Evolutionary conservation across 2,329 filamentous ascomycete species (phyloP).

Genomic region (Colletotrichum tabaci): DNA sequence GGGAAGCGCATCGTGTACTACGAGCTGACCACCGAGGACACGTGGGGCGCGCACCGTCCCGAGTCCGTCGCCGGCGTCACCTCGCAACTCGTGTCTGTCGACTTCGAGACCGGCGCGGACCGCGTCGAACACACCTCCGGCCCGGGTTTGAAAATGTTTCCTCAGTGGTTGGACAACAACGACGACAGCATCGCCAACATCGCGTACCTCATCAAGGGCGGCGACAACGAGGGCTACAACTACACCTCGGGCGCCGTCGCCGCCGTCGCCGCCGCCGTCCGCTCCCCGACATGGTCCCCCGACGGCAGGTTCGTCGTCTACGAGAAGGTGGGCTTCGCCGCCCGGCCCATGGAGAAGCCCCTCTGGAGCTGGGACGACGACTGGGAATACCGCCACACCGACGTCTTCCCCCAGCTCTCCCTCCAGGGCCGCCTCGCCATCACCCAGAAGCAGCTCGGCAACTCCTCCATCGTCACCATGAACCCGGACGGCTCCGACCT

Average conservation of each 20-base stretch:
- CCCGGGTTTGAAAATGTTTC: constrained; percentile 29
- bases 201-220: constrained; percentile 30
- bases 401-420: constrained; percentile 34
- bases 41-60: constrained; percentile 32
- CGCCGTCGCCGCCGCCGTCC: constrained; percentile 24
- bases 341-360: constrained; percentile 32
- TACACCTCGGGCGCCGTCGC: constrained; percentile 20
- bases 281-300: constrained; percentile 32
- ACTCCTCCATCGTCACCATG: constrained; percentile 37
- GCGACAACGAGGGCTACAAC: constrained; percentile 29
- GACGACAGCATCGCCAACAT: constrained; percentile 30
- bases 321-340: constrained; percentile 33
- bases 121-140: constrained; percentile 30
- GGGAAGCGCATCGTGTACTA: constrained; percentile 29
- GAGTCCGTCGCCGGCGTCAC: constrained; percentile 25
- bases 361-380: constrained; percentile 34
- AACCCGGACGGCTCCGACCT: constrained; percentile 32
- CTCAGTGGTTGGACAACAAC: constrained; percentile 6
- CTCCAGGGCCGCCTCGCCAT: constrained; percentile 31
- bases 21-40: constrained; percentile 32
- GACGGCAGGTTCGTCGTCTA: constrained; percentile 34
- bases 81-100: constrained; percentile 32
- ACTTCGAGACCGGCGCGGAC: constrained; percentile 29
- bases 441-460: constrained; percentile 35
- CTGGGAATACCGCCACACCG: constrained; percentile 36